Conservation (phyloP, 768 basidiomycete genomes). For the Rhodotorula diobovata region DNA sequence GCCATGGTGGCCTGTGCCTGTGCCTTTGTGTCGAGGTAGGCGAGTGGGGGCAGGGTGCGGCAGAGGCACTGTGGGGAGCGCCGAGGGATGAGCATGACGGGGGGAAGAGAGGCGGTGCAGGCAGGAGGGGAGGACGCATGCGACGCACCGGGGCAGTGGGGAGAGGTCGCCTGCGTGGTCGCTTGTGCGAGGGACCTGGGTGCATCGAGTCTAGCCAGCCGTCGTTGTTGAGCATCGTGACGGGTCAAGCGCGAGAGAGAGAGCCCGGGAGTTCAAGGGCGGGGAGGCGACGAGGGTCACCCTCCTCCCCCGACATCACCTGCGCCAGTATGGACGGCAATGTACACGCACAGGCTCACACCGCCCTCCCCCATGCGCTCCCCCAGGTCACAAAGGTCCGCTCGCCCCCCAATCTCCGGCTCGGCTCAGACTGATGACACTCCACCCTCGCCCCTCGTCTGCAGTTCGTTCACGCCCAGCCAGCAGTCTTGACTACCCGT, state of each 20-base stretch:
- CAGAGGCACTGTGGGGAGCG: neutral
- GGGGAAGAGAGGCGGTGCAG: neutral
- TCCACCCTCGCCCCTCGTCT: neutral
- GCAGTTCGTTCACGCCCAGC: constrained; percentile 4
- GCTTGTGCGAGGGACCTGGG: accelerated
- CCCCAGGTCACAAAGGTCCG: neutral
- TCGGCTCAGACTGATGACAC: neutral
- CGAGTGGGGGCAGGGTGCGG: neutral
- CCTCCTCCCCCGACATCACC: too few species aligned
- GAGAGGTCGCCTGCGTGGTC: neutral
- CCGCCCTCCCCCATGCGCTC: neutral
- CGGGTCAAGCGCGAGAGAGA: too few species aligned
- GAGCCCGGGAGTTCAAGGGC: too few species aligned
- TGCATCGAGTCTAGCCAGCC: neutral
- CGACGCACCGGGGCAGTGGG: neutral
- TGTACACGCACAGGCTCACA: too few species aligned
- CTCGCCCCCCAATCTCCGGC: neutral
- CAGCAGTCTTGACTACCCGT: neutral
- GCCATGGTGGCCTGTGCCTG: neutral
- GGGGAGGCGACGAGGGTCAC: too few species aligned
- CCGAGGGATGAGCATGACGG: neutral
- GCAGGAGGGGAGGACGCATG: neutral
- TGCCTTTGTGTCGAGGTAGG: neutral
- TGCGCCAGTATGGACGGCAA: neutral
- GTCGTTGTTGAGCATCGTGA: neutral